Evolutionary conservation across 75 land plant genomes (phyloP).

Genomic region (Azolla pinnata): DNA sequence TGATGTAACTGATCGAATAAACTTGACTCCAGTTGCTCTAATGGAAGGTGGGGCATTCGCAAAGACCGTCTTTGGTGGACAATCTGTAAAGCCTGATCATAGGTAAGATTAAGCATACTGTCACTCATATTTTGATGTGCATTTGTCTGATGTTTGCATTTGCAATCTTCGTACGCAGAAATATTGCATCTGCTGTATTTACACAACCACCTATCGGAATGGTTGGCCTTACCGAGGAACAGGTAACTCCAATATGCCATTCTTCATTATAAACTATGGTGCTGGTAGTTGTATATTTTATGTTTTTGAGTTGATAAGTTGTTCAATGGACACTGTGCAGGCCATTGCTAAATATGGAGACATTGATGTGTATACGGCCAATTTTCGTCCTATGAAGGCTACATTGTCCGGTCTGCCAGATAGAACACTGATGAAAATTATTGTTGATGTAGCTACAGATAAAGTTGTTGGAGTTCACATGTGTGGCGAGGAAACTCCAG

Average conservation of each 20-base stretch:
- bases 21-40: conserved; percentile 95
- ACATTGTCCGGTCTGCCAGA: conserved; percentile 95
- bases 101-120: conserved; percentile 28
- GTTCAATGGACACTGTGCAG: conserved; percentile 25
- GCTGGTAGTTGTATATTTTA: not conserved
- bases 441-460: conserved; percentile 72
- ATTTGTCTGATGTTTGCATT: conserved; percentile 3
- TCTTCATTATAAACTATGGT: not conserved
- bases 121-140: not conserved
- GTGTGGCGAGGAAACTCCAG: conserved; percentile 96
- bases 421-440: conserved; percentile 78
- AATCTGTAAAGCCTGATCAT: conserved; percentile 76
- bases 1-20: conserved; percentile 88
- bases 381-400: conserved; percentile 86
- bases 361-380: conserved; percentile 76
- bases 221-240: conserved; percentile 88
- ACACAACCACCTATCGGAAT: conserved; percentile 95
- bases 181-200: conserved; percentile 85
- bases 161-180: conserved; percentile 24
- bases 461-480: conserved; percentile 87
- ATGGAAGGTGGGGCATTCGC: conserved; percentile 99
- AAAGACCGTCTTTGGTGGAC: conserved; percentile 71
- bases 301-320: not conserved
- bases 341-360: conserved; percentile 79
- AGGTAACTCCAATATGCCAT: conserved; percentile 22